Base-by-base conservation (phyloP, 495 filamentous ascomycete genomes). In the Sphaerosporella brunnea region DNA sequence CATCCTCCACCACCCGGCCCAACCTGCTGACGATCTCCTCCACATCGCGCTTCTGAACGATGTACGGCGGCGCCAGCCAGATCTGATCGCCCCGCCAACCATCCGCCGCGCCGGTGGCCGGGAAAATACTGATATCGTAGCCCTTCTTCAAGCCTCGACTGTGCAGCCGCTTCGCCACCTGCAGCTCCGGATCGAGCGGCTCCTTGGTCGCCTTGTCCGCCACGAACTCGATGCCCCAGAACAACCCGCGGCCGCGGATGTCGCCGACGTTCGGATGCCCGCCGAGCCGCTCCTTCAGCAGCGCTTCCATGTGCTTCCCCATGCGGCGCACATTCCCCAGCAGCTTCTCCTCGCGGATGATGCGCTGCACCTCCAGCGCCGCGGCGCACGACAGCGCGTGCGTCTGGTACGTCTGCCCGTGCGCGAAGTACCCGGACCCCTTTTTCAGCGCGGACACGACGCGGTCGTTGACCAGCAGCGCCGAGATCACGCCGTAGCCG, bases 21-120 rank as follows among this genome's bases (percentile, higher is more conserved):
- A 71, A 62, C 4, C 55, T 62, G 16, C 68, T 59, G 24, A 75
- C 69, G 43, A 84, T 77, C 39, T 63, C 64, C 50, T 78, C 72
- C 44, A 84, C 68, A 28, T 82, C 78, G 8, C 73, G 69, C 26
- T 59, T 62, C 0, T 70, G 73, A 37, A 80, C 66, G 49, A 72
- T 86, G 61, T 79, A 92, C 1, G 84, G 70, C 2, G 86, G 86
- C 16, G 79, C 72, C 46, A 93, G 53, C 25, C 90, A 65, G 10
- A 87, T 63, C 65, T 87, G 80, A 55, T 94, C 86, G 1, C 83
- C 85, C 2, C 54, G 62, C 23, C 82, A 79, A 56, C 82, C 80
- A 57, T 84, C 79, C 0, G 68, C 73, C 0, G 76, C 77, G 3
- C 83, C 84, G 1, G 67, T 60, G 2, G 77, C 76, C 18, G 77